These are phyloP conservation scores for Tilletia caries DNA, from an alignment of 1,284 basidiomycete species.

Conservation along the genomic window DNA sequence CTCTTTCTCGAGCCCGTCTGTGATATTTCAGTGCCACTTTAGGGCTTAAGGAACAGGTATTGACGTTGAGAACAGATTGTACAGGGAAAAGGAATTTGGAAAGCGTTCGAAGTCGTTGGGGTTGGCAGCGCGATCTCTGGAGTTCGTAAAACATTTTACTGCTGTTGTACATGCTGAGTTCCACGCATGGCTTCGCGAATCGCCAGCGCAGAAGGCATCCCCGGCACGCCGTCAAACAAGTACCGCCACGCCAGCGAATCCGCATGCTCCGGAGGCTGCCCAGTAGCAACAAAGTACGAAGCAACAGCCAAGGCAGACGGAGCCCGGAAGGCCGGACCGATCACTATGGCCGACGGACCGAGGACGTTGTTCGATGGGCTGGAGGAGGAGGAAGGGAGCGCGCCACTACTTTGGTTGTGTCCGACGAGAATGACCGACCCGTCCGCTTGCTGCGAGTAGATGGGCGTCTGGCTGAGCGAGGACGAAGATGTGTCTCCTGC, in stretches of 20 bases:
- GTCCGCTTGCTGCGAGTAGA: neutral
- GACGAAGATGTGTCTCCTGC: too few relatives aligned
- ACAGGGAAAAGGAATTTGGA: too few relatives aligned
- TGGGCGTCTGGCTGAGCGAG: neutral
- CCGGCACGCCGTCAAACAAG: constrained; percentile 3
- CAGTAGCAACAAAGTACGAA: neutral
- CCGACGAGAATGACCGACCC: neutral
- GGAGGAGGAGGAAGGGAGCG: neutral
- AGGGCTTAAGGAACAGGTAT: too few relatives aligned
- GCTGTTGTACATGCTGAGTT: neutral
- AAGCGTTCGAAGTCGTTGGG: too few relatives aligned
- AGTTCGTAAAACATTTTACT: too few relatives aligned
- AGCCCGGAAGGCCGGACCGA: neutral
- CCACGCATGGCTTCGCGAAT: constrained; percentile 1
- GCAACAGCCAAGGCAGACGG: neutral
- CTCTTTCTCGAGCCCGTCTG: too few relatives aligned
- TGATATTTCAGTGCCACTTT: too few relatives aligned
- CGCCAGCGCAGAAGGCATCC: neutral
- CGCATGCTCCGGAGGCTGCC: neutral
- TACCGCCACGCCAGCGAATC: neutral
- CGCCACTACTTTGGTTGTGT: neutral
- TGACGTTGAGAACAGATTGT: too few relatives aligned
- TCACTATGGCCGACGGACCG: neutral
- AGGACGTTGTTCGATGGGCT: neutral
- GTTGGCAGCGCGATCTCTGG: too few relatives aligned